Base-by-base conservation (phyloP, 2,329 filamentous ascomycete genomes). In the Colletotrichum gigasporum region DNA sequence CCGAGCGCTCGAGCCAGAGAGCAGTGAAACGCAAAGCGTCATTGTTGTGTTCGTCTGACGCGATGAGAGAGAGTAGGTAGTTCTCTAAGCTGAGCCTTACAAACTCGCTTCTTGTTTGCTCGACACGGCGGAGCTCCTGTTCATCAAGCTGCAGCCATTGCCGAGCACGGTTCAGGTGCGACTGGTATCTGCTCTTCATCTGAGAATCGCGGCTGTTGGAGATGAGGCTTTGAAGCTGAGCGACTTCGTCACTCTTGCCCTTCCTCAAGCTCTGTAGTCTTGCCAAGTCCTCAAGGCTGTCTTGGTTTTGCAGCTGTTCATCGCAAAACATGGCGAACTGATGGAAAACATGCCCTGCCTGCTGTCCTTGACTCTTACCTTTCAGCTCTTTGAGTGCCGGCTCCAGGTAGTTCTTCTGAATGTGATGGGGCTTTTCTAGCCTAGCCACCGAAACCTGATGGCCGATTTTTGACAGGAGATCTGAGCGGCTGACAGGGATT, bases 271-370 rank as follows among this genome's bases (percentile, higher is more conserved):
- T 93, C 72, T 92, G 87, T 41, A 97, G 85, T 45, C 96, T 90
- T 28, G 88, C 87, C 64, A 97, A 87, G 71, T 99, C 96, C 74
- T 97, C 93, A 2, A 94, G 80, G 32, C 90, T 89, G 70, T 97
- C 93, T 1, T 91, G 87, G 72, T 95, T 95, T 71, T 97, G 92
- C 9, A 99, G 83, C 74, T 99, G 96, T 71, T 94, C 90, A 74
- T 99, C 95, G 72, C 96, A 99, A 74, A 99, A 99, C 53, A 90
- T 87, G 24, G 96, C 96, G 75, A 98, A 98, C 71, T 97, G 93
- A 74, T 97, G 94, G 71, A 94, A 97, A 1, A 98, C 96, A 69
- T 93, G 86, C 1, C 94, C 94, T 2, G 94, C 92, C 65, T 95
- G 92, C 44, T 85, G 83, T 1, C 91, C 91, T 55, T 89, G 84